phyloP scores from a whole-genome alignment of 108 stramenopile species.

The Nitzschia inconspicua region DNA sequence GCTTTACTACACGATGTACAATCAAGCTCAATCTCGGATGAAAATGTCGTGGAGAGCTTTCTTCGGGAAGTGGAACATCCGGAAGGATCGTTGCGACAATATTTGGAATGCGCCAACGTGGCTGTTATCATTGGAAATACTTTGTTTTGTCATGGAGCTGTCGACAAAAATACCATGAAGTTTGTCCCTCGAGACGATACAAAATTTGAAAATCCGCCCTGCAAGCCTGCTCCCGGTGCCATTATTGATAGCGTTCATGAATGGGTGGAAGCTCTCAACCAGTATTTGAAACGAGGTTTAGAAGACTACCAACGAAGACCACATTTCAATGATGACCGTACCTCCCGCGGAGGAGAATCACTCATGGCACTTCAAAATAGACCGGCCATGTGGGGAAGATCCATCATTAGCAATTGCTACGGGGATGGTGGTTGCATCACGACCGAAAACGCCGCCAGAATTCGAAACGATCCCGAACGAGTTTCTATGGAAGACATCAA shows the following conservation, averaged over 20 bases:
- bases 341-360: constrained; percentile 55
- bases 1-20: constrained; percentile 10
- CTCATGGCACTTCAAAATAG: constrained; percentile 56
- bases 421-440: constrained; percentile 58
- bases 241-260: constrained; percentile 38
- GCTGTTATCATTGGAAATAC: constrained; percentile 53
- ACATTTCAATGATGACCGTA: constrained; percentile 40
- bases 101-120: constrained; percentile 43
- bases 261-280: constrained; percentile 51
- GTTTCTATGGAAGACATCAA: constrained; percentile 18
- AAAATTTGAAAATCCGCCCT: constrained; percentile 41
- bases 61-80: constrained; percentile 36
- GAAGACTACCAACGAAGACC: constrained; percentile 42
- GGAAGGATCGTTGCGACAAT: constrained; percentile 47
- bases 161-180: constrained; percentile 43
- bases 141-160: constrained; percentile 69
- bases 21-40: constrained; percentile 33
- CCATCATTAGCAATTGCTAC: constrained; percentile 57
- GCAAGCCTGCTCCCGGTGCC: constrained; percentile 23
- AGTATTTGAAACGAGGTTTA: constrained; percentile 34
- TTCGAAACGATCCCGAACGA: constrained; percentile 28
- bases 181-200: constrained; percentile 45
- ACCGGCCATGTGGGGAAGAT: constrained; percentile 63
- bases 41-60: constrained; percentile 54
- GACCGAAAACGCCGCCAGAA: constrained; percentile 24